Base-by-base conservation (phyloP, 2,329 filamentous ascomycete species). In the Penicillium sp. region DNA sequence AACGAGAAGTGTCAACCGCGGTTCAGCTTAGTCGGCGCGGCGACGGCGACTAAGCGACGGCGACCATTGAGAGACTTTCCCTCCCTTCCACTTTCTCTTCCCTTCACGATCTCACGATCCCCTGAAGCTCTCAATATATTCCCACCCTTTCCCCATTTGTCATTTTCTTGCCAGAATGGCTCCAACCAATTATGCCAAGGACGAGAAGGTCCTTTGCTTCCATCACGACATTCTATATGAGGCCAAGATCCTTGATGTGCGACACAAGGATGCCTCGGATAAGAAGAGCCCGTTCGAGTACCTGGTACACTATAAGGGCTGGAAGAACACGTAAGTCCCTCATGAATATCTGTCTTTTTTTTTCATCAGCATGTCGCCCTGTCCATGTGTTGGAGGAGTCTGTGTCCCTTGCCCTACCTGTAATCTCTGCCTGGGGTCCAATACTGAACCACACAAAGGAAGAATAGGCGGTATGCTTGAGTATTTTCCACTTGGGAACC, bases 181-280 rank as follows among this genome's bases (percentile, higher is more conserved):
- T 2, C 33, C 48, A 25, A 50, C 21, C 19, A 39, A 33, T n/a
- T 89, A 85, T 70, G 77, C 77, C 59, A 88, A 88, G 72, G 92
- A 98, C 72, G 95, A 99, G 81, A 92, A 90, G 72, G 92, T 96
- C 37, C 86, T 98, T 31, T 99, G 95, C 80, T 98, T 98, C 73
- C 95, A 99, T 75, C 91, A 93, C 78, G 93, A 98, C 71, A 88
- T 98, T 78, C 86, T 99, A 51, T 99, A 99, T 73, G 95, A 99
- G 77, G 95, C 95, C 65, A 98, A 98, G 78, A 88, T 99, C 52
- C 85, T 96, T 63, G 93, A 97, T 63, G 83, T 91, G 31, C 86
- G 83, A 67, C 78, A 80, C 74, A 81, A 83, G 69, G 85, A 88
- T 59, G 73, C 78, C 7, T 80, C 80, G 45, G 88, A 88, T 70